These are phyloP conservation scores for Populus tomentosa DNA, from an alignment of 441 rosid species.

Conservation along the genomic window DNA sequence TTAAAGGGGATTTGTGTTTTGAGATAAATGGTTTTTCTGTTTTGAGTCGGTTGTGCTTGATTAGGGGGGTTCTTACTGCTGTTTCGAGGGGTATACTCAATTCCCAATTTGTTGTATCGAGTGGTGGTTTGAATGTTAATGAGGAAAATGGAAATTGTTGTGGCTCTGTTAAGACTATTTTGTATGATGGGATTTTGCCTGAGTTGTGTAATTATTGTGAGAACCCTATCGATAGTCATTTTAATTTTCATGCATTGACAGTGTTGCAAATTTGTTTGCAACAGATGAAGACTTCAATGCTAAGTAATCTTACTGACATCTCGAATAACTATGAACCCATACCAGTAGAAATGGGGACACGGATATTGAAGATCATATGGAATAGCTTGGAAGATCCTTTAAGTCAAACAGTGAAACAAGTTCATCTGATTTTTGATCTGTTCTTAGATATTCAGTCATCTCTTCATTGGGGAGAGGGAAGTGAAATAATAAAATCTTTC, in stretches of 20 bases:
- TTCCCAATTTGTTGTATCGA: conserved; percentile 41
- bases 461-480: conserved; percentile 45
- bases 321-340: conserved; percentile 54
- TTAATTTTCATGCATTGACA: conserved; percentile 87
- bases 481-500: conserved; percentile 55
- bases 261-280: conserved; percentile 98
- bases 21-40: conserved; percentile 57
- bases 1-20: conserved; percentile 52
- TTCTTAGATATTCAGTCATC: conserved; percentile 77
- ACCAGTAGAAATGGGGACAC: conserved; percentile 56
- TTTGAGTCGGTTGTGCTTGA: conserved; percentile 87
- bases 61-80: conserved; percentile 95
- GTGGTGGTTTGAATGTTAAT: conserved; percentile 21
- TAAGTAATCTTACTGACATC: conserved; percentile 38
- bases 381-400: conserved; percentile 96
- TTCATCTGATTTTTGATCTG: conserved; percentile 84
- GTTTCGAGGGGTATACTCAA: conserved; percentile 73
- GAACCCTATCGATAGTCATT: conserved; percentile 92
- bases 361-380: conserved; percentile 84
- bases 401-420: conserved; percentile 97
- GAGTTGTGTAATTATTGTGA: conserved; percentile 86
- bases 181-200: conserved; percentile 78
- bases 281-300: conserved; percentile 80
- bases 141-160: conserved; percentile 27
- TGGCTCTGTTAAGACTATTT: conserved; percentile 50